Base-by-base conservation (phyloP, 208 protist species). In the Acanthamoeba pearcei region DNA sequence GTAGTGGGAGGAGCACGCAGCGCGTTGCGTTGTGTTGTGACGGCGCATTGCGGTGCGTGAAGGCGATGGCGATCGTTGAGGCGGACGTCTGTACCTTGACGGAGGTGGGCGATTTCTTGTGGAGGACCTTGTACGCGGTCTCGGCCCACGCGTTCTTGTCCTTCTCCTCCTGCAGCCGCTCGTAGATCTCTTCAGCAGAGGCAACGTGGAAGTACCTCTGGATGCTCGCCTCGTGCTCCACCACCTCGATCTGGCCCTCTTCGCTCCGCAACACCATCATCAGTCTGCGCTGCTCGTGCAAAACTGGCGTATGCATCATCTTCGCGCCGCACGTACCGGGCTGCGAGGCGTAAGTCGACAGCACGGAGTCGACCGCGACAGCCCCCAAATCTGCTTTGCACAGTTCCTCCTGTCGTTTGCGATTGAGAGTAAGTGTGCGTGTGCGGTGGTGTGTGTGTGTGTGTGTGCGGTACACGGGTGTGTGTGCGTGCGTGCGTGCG, bases 101-200 rank as follows among this genome's bases (percentile, higher is more conserved):
- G 19, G 51, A 66, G 19, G 82, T 89, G 42, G 82, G 82, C 49
- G 82, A 89, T n/a, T 64, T 89, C 32, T 89, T 55, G 46, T 35
- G 51, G 6, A 89, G 46, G 29, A 46, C 29, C 51, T 55, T 64
- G 24, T 64, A 51, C 32, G 55, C 51, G 17, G 82, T 66, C 22
- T 29, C 29, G 17, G 82, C 82, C 82, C 82, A 89, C 27, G 46
- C 82, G 51, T 55, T 89, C 10, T 64, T 35, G 42, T 80, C 72
- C 42, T 80, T 89, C 17, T 89, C 82, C 19, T 55, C 82, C 51
- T 66, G 29, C 46, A 89, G 35, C 27, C 55, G 24, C 29, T 35
- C 2, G 35, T 66, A 64, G n/a, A 89, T 89, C n/a, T 89, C 51
- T 19, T 89, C 82, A 5, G 17, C 82, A 12, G 82, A 29, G 55